A percentile compares a stretch with the other conserved stretches of the same genome.
phyloP scores from a whole-genome alignment of 1,284 basidiomycete genomes.

The Inonotus hispidus region DNA sequence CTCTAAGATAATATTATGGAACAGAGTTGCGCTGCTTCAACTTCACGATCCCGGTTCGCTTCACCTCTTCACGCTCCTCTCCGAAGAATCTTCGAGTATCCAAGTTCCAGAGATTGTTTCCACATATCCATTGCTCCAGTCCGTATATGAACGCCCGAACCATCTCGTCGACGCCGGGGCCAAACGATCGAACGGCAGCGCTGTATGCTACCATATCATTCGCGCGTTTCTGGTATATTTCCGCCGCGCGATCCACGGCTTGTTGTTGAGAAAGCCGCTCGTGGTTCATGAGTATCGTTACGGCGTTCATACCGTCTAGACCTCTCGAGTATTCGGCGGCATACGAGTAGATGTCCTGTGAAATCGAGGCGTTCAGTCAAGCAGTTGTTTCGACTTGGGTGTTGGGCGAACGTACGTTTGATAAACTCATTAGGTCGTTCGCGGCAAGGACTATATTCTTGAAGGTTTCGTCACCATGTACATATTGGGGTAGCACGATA shows the following conservation, averaged over 20 bases:
- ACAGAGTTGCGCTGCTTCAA: background rate
- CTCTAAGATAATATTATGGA: background rate
- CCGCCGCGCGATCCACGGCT: constrained; percentile 48
- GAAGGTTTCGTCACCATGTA: constrained; percentile 32
- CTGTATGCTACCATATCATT: constrained; percentile 44
- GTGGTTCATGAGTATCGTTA: constrained; percentile 59
- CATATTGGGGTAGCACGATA: constrained; percentile 35
- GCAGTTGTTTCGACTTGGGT: background rate
- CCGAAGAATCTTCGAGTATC: constrained; percentile 55
- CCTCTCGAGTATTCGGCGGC: constrained; percentile 57
- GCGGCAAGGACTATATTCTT: constrained; percentile 32
- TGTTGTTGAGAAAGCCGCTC: constrained; percentile 46
- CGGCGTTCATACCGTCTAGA: constrained; percentile 53
- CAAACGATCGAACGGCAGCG: constrained; percentile 27
- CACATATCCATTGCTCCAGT: constrained; percentile 44
- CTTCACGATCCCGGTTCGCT: constrained; percentile 21
- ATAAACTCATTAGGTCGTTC: constrained; percentile 39
- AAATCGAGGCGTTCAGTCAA: background rate
- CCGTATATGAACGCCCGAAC: constrained; percentile 42
- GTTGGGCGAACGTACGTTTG: constrained; percentile 31
- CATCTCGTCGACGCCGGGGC: constrained; percentile 26
- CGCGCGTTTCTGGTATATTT: constrained; percentile 39
- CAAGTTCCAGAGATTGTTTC: constrained; percentile 53
- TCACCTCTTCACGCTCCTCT: constrained; percentile 38
- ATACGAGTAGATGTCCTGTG: constrained; percentile 40